Percentiles rank a stretch among this genome's conserved stretches.
These are phyloP conservation scores for Malassezia obtusa DNA, from an alignment of 1,284 basidiomycete genomes.

Conservation along the genomic window DNA sequence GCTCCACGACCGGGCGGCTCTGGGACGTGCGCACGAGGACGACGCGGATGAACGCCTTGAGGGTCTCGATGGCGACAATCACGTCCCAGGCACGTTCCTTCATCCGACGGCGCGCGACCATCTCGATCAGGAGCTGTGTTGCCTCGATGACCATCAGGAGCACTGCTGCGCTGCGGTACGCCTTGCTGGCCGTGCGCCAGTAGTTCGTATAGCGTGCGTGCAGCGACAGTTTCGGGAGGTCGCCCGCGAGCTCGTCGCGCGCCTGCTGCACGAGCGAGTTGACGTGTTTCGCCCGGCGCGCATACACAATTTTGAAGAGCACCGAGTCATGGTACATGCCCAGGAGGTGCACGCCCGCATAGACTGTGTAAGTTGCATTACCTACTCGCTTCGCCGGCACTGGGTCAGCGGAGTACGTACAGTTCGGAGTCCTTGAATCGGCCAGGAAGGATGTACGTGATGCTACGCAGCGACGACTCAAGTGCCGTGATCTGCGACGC, in stretches of 20 bases:
- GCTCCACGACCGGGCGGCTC: conserved; percentile 44
- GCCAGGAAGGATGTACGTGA: conserved; percentile 89
- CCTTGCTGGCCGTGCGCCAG: conserved; percentile 34
- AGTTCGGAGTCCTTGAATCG: conserved; percentile 93
- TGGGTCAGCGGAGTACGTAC: conserved; percentile 52
- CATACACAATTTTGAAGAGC: conserved; percentile 39
- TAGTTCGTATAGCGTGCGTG: conserved; percentile 49
- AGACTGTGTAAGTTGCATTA: conserved; percentile 25
- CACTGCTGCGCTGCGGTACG: conserved; percentile 43
- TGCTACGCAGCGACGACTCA: conserved; percentile 73
- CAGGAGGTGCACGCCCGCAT: conserved; percentile 49
- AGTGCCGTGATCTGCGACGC: conserved; percentile 59
- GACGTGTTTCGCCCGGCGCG: neutral
- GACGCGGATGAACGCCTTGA: conserved; percentile 48
- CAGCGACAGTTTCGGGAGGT: conserved; percentile 38
- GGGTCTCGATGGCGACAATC: conserved; percentile 48
- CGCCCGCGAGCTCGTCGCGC: neutral
- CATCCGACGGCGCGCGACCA: conserved; percentile 45
- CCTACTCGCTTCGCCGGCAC: conserved; percentile 27
- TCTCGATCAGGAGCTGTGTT: conserved; percentile 49
- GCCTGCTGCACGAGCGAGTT: neutral
- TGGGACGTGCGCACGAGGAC: conserved; percentile 46
- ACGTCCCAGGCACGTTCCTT: conserved; percentile 45
- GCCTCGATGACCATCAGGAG: conserved; percentile 44
- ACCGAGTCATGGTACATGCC: conserved; percentile 51